These are phyloP conservation scores for Ophiostoma quercus DNA, from an alignment of 2,329 filamentous ascomycete genomes.

Conservation along the genomic window DNA sequence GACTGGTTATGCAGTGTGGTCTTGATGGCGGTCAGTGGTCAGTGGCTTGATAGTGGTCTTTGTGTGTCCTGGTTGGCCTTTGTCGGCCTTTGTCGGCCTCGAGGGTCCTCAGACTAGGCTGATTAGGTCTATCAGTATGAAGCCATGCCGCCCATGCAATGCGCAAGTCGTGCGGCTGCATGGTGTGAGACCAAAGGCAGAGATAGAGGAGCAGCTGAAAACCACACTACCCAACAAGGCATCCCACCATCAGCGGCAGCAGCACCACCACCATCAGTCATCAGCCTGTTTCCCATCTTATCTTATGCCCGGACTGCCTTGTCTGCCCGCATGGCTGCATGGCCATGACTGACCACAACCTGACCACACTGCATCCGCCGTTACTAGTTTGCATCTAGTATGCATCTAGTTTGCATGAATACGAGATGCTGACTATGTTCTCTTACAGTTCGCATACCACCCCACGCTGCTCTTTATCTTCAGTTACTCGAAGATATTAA, in stretches of 20 bases:
- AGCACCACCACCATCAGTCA: no score
- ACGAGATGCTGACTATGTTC: conserved; percentile 12
- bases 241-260: background rate
- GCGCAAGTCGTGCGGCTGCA: conserved; percentile 9
- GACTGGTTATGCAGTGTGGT: background rate
- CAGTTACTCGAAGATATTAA: background rate
- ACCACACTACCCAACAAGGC: background rate
- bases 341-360: conserved; percentile 10
- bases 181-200: background rate
- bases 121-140: background rate
- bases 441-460: conserved; percentile 8
- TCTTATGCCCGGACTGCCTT: background rate
- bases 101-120: background rate
- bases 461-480: conserved; percentile 1
- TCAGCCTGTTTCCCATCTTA: background rate
- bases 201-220: background rate
- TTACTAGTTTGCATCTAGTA: conserved; percentile 32
- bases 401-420: conserved; percentile 46
- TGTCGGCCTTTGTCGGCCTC: background rate
- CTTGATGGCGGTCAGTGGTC: background rate
- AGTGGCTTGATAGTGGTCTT: background rate
- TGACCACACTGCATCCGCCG: background rate
- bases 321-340: background rate
- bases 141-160: conserved; percentile 3
- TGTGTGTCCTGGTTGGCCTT: background rate